Conservation (phyloP, 140 eudicot species). For the Erigeron philadelphicus region DNA sequence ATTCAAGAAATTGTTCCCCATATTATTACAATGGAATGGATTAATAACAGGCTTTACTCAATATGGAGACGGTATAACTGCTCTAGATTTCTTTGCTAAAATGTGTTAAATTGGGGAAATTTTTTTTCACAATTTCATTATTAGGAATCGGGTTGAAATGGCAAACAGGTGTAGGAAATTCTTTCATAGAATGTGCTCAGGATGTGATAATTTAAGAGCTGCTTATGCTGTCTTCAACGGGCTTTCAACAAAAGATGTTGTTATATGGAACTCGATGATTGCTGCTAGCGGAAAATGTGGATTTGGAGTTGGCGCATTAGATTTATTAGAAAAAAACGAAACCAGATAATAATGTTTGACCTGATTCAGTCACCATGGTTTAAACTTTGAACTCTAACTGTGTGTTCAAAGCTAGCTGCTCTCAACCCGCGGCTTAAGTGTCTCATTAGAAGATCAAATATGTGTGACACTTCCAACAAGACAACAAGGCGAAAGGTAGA, state of each 20-base stretch:
- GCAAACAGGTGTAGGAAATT: slow-evolving; percentile 43
- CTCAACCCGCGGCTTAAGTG: too few species aligned
- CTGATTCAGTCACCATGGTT: slow-evolving; percentile 43
- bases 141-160: slow-evolving; percentile 33
- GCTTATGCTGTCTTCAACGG: slow-evolving; percentile 32
- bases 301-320: slow-evolving; percentile 41
- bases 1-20: slow-evolving; percentile 37
- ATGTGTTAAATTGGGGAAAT: slow-evolving; percentile 37
- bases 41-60: slow-evolving; percentile 41
- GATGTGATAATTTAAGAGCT: slow-evolving; percentile 30
- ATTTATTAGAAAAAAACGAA: slow-evolving; percentile 36
- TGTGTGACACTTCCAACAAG: too few species aligned
- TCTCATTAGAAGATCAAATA: too few species aligned
- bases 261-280: slow-evolving; percentile 39
- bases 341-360: slow-evolving; percentile 12
- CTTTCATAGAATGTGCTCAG: slow-evolving; percentile 42
- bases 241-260: slow-evolving; percentile 33
- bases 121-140: slow-evolving; percentile 31
- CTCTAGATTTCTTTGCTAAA: slow-evolving; percentile 38
- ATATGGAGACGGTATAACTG: slow-evolving; percentile 40
- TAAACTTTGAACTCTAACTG: slow-evolving; percentile 34
- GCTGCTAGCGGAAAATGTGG: slow-evolving; percentile 33
- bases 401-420: slow-evolving; percentile 37
- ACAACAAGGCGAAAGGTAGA: too few species aligned
- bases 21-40: slow-evolving; percentile 43